phyloP scores from a whole-genome alignment of 495 filamentous ascomycete species.

The Penicillium bialowiezense region DNA sequence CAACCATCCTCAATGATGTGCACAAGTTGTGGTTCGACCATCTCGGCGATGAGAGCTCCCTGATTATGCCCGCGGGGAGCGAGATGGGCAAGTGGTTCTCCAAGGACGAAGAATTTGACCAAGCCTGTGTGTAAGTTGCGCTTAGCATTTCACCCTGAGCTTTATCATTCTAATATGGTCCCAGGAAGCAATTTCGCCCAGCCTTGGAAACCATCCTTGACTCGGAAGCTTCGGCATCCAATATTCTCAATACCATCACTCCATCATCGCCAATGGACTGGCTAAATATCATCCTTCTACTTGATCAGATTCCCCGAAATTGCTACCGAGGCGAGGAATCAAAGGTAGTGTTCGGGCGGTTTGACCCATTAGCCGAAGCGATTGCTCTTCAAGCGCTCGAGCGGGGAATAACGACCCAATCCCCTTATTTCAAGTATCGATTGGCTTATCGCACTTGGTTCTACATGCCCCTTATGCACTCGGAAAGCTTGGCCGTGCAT shows the following conservation, averaged over 20 bases:
- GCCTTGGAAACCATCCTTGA: slow-evolving; percentile 23
- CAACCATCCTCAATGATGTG: slow-evolving; percentile 19
- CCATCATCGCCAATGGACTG: slow-evolving; percentile 17
- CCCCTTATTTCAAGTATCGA: slow-evolving; percentile 22
- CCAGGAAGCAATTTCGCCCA: slow-evolving; percentile 25
- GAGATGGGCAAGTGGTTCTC: slow-evolving; percentile 29
- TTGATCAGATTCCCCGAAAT: slow-evolving; percentile 34
- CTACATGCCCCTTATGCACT: slow-evolving; percentile 34
- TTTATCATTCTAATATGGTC: background rate
- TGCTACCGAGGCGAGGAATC: slow-evolving; percentile 30
- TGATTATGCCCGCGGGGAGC: slow-evolving; percentile 14
- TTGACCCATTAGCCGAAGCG: slow-evolving; percentile 27
- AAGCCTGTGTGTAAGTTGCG: slow-evolving; percentile 26
- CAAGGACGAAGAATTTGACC: slow-evolving; percentile 24
- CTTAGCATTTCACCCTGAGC: background rate
- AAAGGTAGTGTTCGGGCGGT: slow-evolving; percentile 26
- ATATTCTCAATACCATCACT: slow-evolving; percentile 23
- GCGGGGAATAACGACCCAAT: slow-evolving; percentile 11
- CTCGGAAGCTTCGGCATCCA: slow-evolving; percentile 12
- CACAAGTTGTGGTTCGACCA: slow-evolving; percentile 26
- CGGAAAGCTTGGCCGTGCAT: slow-evolving; percentile 26
- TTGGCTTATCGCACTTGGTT: slow-evolving; percentile 32
- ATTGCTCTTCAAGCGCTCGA: slow-evolving; percentile 23
- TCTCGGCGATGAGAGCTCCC: slow-evolving; percentile 8
- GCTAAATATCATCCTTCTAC: slow-evolving; percentile 25